Conservation (phyloP, 805 yeast genomes). For the Sugiyamaella valdiviana region DNA sequence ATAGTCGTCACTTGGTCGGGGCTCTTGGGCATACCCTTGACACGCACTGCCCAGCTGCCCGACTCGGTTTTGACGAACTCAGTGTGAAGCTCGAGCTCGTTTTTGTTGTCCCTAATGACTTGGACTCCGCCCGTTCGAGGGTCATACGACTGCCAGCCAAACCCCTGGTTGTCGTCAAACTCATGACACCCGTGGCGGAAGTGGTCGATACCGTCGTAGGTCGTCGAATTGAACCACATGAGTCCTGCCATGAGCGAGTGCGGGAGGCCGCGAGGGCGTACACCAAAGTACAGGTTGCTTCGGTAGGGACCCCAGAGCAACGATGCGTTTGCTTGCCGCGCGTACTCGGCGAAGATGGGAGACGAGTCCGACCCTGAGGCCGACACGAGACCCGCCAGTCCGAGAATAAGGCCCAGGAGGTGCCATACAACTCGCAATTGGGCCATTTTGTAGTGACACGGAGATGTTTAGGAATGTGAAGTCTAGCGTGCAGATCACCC, state of each 20-base stretch:
- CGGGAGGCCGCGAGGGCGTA: conserved; percentile 70
- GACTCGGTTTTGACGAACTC: conserved; percentile 72
- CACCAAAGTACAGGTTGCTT: conserved; percentile 77
- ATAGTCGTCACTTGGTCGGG: conserved; percentile 46
- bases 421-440: not conserved
- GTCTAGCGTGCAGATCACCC: not conserved
- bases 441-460: not conserved
- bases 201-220: conserved; percentile 44
- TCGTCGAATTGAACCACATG: conserved; percentile 77
- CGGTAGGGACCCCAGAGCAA: conserved; percentile 91
- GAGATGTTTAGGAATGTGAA: not conserved
- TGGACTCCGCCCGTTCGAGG: conserved; percentile 85
- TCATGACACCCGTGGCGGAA: conserved; percentile 74
- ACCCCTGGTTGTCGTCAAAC: conserved; percentile 59
- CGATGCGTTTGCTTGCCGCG: conserved; percentile 41
- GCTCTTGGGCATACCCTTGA: conserved; percentile 58
- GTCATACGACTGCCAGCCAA: conserved; percentile 85
- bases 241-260: conserved; percentile 69
- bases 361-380: not conserved
- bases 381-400: not conserved
- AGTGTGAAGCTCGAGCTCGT: conserved; percentile 55
- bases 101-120: conserved; percentile 58
- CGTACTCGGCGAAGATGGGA: conserved; percentile 23
- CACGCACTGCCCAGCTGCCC: conserved; percentile 69
- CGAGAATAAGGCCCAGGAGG: not conserved